Percentiles rank a stretch among this genome's conserved stretches.
Evolutionary conservation across 1,139 yeast genomes (phyloP).

Genomic region (Hyphopichia wangnamkhiaoensis): DNA sequence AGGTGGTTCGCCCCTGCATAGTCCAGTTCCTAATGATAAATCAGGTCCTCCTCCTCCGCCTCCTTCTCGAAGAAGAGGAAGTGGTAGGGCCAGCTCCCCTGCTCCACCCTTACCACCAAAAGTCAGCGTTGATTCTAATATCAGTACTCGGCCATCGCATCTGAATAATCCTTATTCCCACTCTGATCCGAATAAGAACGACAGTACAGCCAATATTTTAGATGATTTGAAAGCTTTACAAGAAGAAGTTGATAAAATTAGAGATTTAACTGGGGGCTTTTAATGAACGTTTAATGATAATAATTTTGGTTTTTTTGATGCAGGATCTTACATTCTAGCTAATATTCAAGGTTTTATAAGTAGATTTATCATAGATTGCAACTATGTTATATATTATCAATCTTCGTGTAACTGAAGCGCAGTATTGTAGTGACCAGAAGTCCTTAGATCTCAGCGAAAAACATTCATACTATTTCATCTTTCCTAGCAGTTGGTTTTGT

Average conservation of each 20-base stretch:
- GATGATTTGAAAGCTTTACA: slow-evolving; percentile 64
- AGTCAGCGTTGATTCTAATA: slow-evolving; percentile 15
- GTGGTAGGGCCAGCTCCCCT: slow-evolving; percentile 9
- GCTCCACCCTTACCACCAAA: slow-evolving; percentile 40
- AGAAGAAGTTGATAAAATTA: slow-evolving; percentile 60
- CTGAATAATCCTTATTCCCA: slow-evolving; percentile 13
- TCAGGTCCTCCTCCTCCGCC: slow-evolving; percentile 16
- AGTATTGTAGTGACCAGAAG: too few species aligned
- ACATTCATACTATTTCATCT: too few species aligned
- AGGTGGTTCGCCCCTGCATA: slow-evolving; percentile 21
- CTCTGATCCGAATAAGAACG: slow-evolving; percentile 17
- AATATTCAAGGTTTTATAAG: too few species aligned
- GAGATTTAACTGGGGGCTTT: slow-evolving; percentile 53
- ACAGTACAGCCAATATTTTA: slow-evolving; percentile 52
- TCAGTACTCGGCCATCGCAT: slow-evolving; percentile 9
- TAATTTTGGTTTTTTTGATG: too few species aligned
- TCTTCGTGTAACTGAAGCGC: too few species aligned
- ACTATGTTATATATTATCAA: too few species aligned
- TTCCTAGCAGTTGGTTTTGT: too few species aligned
- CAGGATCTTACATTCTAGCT: not conserved
- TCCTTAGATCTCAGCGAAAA: too few species aligned
- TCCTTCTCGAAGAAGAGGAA: slow-evolving; percentile 37
- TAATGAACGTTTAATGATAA: slow-evolving; percentile 11
- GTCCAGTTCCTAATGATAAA: slow-evolving; percentile 8
- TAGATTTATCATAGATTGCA: too few species aligned